phyloP scores from a whole-genome alignment of 352 stramenopile species.

The Lagenidium giganteum region DNA sequence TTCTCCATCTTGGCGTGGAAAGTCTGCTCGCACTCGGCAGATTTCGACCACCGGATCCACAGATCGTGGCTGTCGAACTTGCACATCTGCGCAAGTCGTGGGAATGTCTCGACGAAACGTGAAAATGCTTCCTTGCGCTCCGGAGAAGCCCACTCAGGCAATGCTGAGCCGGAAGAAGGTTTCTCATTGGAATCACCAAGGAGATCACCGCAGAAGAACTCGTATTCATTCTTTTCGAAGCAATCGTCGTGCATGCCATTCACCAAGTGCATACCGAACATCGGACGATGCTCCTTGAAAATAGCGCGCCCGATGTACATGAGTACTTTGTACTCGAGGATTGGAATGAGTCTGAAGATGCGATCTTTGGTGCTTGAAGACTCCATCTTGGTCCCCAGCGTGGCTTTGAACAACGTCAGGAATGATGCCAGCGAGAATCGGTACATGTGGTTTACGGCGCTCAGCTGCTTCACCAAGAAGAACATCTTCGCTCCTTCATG shows the following conservation, averaged over 20 bases:
- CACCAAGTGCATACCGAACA: slow-evolving; percentile 93
- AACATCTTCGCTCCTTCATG: slow-evolving; percentile 88
- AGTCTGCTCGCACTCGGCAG: slow-evolving; percentile 84
- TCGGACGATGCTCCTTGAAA: slow-evolving; percentile 92
- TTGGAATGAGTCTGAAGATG: slow-evolving; percentile 78
- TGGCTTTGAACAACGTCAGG: slow-evolving; percentile 81
- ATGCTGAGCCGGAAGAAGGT: background rate
- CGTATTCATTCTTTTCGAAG: slow-evolving; percentile 92
- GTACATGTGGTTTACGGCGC: slow-evolving; percentile 94
- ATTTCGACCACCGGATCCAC: slow-evolving; percentile 89
- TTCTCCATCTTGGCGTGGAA: slow-evolving; percentile 90
- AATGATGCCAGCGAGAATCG: slow-evolving; percentile 92
- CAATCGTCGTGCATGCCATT: slow-evolving; percentile 90
- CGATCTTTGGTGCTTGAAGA: slow-evolving; percentile 67
- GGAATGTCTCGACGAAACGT: slow-evolving; percentile 70
- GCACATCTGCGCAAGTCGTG: slow-evolving; percentile 56
- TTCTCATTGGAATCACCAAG: slow-evolving; percentile 31
- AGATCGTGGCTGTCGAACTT: slow-evolving; percentile 81
- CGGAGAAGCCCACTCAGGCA: slow-evolving; percentile 74
- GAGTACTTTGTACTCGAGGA: slow-evolving; percentile 86
- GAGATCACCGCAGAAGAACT: slow-evolving; percentile 89
- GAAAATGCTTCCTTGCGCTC: slow-evolving; percentile 87
- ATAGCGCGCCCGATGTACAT: slow-evolving; percentile 90
- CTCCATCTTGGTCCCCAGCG: slow-evolving; percentile 80
- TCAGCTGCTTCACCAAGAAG: slow-evolving; percentile 91